A percentile compares a stretch with the other conserved stretches of the same genome.
These are phyloP conservation scores for Urostyla sp. DNA, from an alignment of 73 alveolate species.

Conservation along the genomic window DNA sequence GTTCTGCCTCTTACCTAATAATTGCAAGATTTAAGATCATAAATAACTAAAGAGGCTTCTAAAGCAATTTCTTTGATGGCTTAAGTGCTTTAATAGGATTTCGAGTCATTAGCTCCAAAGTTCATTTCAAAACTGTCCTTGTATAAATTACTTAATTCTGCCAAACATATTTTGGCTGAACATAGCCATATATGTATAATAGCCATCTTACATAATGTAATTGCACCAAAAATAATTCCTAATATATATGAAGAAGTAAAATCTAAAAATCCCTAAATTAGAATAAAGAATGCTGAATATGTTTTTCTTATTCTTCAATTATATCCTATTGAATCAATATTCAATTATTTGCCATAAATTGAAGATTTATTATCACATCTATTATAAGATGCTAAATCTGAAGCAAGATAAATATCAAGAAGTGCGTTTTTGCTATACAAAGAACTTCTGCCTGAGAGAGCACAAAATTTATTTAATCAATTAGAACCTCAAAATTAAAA, in stretches of 20 bases:
- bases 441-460: not conserved
- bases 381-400: constrained; percentile 30
- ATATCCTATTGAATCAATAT: not conserved
- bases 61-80: constrained; percentile 41
- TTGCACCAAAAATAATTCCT: constrained; percentile 22
- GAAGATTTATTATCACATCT: constrained; percentile 10
- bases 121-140: constrained; percentile 11
- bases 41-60: constrained; percentile 42
- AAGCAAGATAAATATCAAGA: constrained; percentile 31
- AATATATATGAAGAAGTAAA: constrained; percentile 23
- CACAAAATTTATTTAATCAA: not conserved
- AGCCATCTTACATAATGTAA: constrained; percentile 10
- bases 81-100: constrained; percentile 1
- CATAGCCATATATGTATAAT: constrained; percentile 27
- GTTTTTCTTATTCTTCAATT: not conserved
- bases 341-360: not conserved
- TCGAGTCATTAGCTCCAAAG: constrained; percentile 17
- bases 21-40: constrained; percentile 23
- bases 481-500: constrained; percentile 13
- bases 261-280: constrained; percentile 14
- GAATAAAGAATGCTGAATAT: constrained; percentile 30
- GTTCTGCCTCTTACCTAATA: constrained; percentile 24
- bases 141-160: constrained; percentile 11
- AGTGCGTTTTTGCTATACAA: constrained; percentile 16
- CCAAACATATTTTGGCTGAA: constrained; percentile 37